Evolutionary conservation across 2,329 filamentous ascomycete species (phyloP).

Genomic region (Bipolaris oryzae): DNA sequence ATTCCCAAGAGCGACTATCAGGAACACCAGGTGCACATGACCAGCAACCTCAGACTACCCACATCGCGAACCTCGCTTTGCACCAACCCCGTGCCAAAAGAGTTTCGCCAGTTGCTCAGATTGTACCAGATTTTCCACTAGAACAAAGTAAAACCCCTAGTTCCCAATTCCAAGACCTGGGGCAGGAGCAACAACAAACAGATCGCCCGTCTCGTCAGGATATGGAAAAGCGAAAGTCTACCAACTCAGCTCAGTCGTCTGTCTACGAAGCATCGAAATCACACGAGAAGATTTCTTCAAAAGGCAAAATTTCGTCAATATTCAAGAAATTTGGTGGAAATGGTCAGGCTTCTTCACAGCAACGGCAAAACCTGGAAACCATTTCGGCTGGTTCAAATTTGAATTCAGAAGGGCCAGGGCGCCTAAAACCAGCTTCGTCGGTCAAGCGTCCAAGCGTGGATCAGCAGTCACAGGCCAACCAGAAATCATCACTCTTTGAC

Average conservation of each 20-base stretch:
- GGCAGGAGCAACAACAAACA: constrained; percentile 37
- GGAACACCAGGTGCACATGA: constrained; percentile 13
- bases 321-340: constrained; percentile 52
- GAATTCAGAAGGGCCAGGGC: constrained; percentile 20
- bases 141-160: constrained; percentile 18
- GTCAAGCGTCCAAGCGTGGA: constrained; percentile 34
- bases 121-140: constrained; percentile 15
- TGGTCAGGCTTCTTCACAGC: constrained; percentile 21
- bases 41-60: constrained; percentile 7
- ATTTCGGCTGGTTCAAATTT: constrained; percentile 1
- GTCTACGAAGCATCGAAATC: constrained; percentile 28
- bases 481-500: constrained; percentile 39
- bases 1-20: constrained; percentile 7
- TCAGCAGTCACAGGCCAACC: constrained; percentile 38
- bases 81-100: constrained; percentile 22
- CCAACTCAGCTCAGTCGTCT: constrained; percentile 41
- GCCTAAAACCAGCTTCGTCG: constrained; percentile 16
- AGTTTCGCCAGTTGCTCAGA: constrained; percentile 18
- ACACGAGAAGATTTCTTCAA: constrained; percentile 33
- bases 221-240: constrained; percentile 49
- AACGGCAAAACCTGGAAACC: constrained; percentile 9
- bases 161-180: constrained; percentile 21
- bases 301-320: constrained; percentile 46
- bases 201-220: constrained; percentile 50
- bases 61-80: constrained; percentile 10